Evolutionary conservation across 495 filamentous ascomycete genomes (phyloP).

Genomic region (Penicillium parvum): DNA sequence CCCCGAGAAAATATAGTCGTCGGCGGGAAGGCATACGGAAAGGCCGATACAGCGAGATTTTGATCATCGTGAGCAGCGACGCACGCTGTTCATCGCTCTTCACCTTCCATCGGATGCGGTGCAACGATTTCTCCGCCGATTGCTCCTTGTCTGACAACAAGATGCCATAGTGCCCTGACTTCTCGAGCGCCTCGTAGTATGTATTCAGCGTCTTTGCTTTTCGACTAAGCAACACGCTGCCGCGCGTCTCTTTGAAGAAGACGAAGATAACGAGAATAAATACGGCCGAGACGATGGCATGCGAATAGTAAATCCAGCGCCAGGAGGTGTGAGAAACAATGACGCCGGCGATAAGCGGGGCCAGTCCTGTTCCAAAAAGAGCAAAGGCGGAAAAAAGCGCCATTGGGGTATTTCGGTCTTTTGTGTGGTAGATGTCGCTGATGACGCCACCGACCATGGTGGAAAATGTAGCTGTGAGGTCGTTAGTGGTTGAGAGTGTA

Average conservation of each 20-base stretch:
- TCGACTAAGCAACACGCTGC: conserved; percentile 71
- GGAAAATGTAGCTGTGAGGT: conserved; percentile 59
- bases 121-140: conserved; percentile 33
- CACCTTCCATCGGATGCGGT: conserved; percentile 78
- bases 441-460: conserved; percentile 94
- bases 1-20: too few relatives aligned
- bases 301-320: conserved; percentile 90
- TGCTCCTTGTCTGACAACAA: conserved; percentile 32
- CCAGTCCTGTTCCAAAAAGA: conserved; percentile 75
- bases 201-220: conserved; percentile 71
- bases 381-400: conserved; percentile 74
- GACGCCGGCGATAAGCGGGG: conserved; percentile 67
- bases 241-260: conserved; percentile 79
- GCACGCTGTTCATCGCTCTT: conserved; percentile 76
- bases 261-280: conserved; percentile 59
- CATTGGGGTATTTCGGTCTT: conserved; percentile 87
- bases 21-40: too few relatives aligned
- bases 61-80: conserved; percentile 66
- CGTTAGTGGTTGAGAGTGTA: background rate
- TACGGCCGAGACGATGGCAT: conserved; percentile 64
- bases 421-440: conserved; percentile 76
- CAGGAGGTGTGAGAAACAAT: conserved; percentile 65
- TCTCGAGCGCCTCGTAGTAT: conserved; percentile 74
- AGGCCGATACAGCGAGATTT: conserved; percentile 67
- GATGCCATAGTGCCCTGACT: conserved; percentile 61